phyloP scores from a whole-genome alignment of 768 basidiomycete species.

The Lentinula edodes region DNA sequence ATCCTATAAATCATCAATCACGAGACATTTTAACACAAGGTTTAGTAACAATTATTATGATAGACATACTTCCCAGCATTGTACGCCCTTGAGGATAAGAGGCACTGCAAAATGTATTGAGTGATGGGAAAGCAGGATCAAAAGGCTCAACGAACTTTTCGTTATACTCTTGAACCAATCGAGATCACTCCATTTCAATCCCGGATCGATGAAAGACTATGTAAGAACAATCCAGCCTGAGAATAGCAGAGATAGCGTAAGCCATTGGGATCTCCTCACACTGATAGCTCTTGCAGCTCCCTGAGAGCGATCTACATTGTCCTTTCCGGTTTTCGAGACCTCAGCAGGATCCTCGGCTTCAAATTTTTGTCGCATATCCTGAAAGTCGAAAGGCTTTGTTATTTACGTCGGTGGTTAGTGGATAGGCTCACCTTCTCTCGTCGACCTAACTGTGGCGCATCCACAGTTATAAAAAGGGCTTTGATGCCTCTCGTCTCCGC shows the following conservation, averaged over 20 bases:
- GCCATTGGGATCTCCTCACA: slow-evolving; percentile 17
- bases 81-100: slow-evolving; percentile 84
- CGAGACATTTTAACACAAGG: neutral
- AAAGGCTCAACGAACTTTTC: slow-evolving; percentile 20
- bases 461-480: slow-evolving; percentile 94
- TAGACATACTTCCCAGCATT: slow-evolving; percentile 65
- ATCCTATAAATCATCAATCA: slow-evolving; percentile 38
- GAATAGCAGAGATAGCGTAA: neutral
- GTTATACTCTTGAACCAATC: slow-evolving; percentile 68
- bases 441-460: slow-evolving; percentile 93
- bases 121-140: neutral
- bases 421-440: slow-evolving; percentile 63
- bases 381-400: too few relatives aligned
- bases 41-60: neutral
- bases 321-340: slow-evolving; percentile 44
- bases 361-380: slow-evolving; percentile 97
- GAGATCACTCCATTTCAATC: slow-evolving; percentile 81
- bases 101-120: slow-evolving; percentile 52
- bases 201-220: slow-evolving; percentile 93
- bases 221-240: neutral
- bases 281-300: slow-evolving; percentile 94
- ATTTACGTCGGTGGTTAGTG: neutral
- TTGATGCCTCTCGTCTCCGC: slow-evolving; percentile 90
- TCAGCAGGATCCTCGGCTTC: slow-evolving; percentile 70
- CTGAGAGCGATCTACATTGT: slow-evolving; percentile 72